Base-by-base conservation (phyloP, 2,329 filamentous ascomycete genomes). In the Cercospora beticola region DNA sequence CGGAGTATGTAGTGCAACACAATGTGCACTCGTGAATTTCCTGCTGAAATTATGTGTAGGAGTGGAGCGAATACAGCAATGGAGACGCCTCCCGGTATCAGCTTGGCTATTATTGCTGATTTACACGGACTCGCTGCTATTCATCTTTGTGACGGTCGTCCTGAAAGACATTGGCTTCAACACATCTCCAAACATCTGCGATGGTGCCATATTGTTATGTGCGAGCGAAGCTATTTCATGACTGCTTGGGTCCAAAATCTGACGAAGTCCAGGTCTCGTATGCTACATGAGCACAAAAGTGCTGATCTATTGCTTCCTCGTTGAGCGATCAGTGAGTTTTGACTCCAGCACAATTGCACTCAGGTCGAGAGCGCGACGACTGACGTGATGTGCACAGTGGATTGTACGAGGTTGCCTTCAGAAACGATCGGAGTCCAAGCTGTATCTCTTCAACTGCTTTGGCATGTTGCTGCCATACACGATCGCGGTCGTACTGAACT, bases 361-460 rank as follows among this genome's bases (percentile, higher is more conserved):
- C 31, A 52, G 43, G 16, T 21, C 9, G n/a, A 26, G 16, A 8
- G 18, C 7, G 23, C 14, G 5, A 14, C 12, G 21, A 30, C 23
- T 64, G 18, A 63, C 64, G 6, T 61, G 10, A 16, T 23, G 10
- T 1, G 7, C 6, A n/a, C n/a, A 70, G 69, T 71, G 69, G 69
- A 56, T 67, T 49, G 66, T 68, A 8, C 60, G 66, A 63, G 69
- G 69, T 59, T 63, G 52, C 57, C 68, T 70, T 1, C 59, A 68
- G 54, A 54, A 43, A 12, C 65, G 69, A 2, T 40, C 30, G 10
- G 61, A 65, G 12, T 68, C 66, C 0, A 64, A 62, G 10, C 61
- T 71, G 14, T 68, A 71, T 40, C 40, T 67, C 5, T 67, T 71
- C 69, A 71, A 71, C 31, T 71, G 64, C 62, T 71, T 68, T 33